Evolutionary conservation across 352 stramenopile species (phyloP), one percentile per base, ranked within the genome.

Genomic region (Thraustotheca clavata): DNA sequence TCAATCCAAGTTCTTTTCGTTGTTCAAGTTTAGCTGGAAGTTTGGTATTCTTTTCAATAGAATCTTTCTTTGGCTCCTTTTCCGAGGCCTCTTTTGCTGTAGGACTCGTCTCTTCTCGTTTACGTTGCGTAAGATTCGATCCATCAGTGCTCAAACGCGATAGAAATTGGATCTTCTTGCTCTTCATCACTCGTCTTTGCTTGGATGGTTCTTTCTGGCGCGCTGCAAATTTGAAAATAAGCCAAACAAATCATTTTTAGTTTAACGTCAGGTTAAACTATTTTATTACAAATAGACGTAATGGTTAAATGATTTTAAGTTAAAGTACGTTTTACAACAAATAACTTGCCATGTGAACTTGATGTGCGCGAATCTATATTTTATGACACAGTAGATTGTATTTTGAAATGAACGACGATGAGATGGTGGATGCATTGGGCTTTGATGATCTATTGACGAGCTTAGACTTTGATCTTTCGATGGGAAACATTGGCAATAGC

Each of bases 81-180:
- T n/a, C n/a, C n/a, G n/a, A n/a, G 38, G 38, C 38, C 20, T 43
- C 38, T 43, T 43, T 43, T 9, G 43, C 43, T 29, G 43, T 50
- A 22, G 43, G 24, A 8, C 34, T 47, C n/a, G 39, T 24, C 39
- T 47, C 39, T 24, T 18, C n/a, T 24, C 9, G 24, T 7, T 52
- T 52, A 11, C 43, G 43, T 31, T 52, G 12, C 24, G 43, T 52
- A 24, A 52, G 6, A 24, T 24, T 52, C 43, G 43, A 35, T 31
- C n/a, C 39, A n/a, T 47, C 39, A 24, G 39, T 24, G 39, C n/a
- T 31, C 43, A 52, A 35, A 9, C 43, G 43, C 11, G 43, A 26
- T 9, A 52, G n/a, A 31, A 52, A 52, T 24, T 52, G 43, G 34
- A 52, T 52, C n/a, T 52, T 52, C 43, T 52, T 52, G 43, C 24